Evolutionary conservation across 345 rosid genomes (phyloP), one percentile per base, ranked within the genome.

Genomic region (Boechera stricta): DNA sequence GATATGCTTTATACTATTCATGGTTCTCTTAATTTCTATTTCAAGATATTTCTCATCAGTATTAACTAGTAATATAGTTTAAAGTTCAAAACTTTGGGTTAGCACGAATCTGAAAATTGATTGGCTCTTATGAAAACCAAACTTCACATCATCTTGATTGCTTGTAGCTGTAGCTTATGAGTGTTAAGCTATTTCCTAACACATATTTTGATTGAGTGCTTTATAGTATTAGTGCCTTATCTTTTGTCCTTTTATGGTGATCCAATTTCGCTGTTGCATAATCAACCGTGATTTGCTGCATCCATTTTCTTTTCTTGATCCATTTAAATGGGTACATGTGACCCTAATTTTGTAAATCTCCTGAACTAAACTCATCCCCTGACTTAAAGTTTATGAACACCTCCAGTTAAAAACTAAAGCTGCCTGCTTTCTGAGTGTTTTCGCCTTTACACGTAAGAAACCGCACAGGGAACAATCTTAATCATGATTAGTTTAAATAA

Each of bases 381-480:
- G 51, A 32, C 51, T 73, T 61, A 59, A 71, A 73, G 69, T 45
- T 62, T 67, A 52, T 78, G 38, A 73, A 44, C 29, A 67, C 31
- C 42, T 73, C 71, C 75, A 79, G 78, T 79, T 61, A 44, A 79
- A 79, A 68, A 10, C 61, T 79, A 79, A 79, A 79, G 78, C 39
- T 73, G 78, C 44, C 47, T 68, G 59, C 54, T 68, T 73, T 79
- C 47, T 62, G 24, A 79, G 57, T 79, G 74, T 73, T 67, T 73
- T 68, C 9, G 47, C 67, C 71, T 79, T 79, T 79, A 54, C 82
- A 79, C 78, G 75, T 73, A 79, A 79, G 78, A 57, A 73, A 73
- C 54, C 65, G 55, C 75, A 62, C 45, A 73, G 35, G 61, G 74
- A 68, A 79, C 58, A 68, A 68, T 79, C 78, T 69, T 73, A 79